Base-by-base conservation (phyloP, 176 grass and related monocot species). In the Carex parvula region DNA sequence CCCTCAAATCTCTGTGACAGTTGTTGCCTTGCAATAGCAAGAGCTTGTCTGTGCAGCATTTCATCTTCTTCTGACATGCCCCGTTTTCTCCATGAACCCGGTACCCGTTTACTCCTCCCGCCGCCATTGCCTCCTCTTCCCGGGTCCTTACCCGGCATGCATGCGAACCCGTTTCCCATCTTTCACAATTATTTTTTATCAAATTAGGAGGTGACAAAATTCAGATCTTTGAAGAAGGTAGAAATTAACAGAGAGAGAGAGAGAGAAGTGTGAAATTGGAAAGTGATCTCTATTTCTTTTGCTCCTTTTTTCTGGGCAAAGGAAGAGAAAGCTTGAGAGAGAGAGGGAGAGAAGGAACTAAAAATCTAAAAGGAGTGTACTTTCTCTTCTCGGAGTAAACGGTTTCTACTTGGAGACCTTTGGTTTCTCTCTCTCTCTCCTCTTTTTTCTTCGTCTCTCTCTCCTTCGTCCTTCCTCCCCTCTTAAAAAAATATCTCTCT, bases 11-110 rank as follows among this genome's bases (percentile, higher is more conserved):
- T 81, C 59, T 90, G 89, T 13, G 89, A 90, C 15, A 85, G 46
- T 44, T 87, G 89, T 87, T 95, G 93, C 88, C 94, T 89, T 79
- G 96, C 96, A 84, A 95, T 92, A 81, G 96, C 96, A 17, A 99
- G 93, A 37, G 96, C 96, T 87, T 90, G 96, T 24, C 86, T 91
- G 88, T 99, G 96, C 70, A 99, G 79, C 12, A 92, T 81, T 89
- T 99, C 93, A 85, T 95, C 96, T 88, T 99, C 96, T 17, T 90
- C 93, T 20, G 89, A 74, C 80, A 88, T 93, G 44, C 87, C 84
- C 88, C 92, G 89, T 60, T 88, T 84, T 59, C 89, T 88, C 71
- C 87, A 87, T 32, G 86, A 92, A 86, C 87, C 88, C 79, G 87
- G 79, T 77, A 89, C 82, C 80, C 88, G 69, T 87, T 93, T 93